Percentiles rank a stretch among this genome's conserved stretches.
Evolutionary conservation across 345 rosid genomes (phyloP).

Genomic region (Citrus glauca): DNA sequence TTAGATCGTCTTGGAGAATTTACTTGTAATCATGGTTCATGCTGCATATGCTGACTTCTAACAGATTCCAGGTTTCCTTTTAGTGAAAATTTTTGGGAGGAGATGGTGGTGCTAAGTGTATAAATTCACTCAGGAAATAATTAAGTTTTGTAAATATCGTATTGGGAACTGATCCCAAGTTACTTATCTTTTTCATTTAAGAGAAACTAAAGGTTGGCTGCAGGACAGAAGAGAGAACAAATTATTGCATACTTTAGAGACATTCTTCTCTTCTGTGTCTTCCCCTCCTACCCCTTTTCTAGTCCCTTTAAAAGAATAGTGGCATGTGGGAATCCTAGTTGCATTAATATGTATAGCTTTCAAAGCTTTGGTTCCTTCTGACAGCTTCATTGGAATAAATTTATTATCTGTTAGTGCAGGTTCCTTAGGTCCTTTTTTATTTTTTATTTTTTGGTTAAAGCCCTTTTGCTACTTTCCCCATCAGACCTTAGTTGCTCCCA

Average conservation of each 20-base stretch:
- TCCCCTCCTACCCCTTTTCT: not conserved
- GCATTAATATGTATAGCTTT: not conserved
- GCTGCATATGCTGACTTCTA: not conserved
- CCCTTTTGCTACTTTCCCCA: not conserved
- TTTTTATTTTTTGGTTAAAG: too few species aligned
- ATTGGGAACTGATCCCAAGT: not conserved
- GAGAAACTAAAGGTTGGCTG: not conserved
- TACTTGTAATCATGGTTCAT: not conserved
- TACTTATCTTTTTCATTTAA: not conserved
- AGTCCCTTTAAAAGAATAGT: not conserved
- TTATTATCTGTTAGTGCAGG: not conserved
- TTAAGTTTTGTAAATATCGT: not conserved
- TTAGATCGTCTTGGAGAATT: not conserved
- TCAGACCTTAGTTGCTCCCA: conserved; percentile 2
- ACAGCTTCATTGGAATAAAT: not conserved
- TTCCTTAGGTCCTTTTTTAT: not conserved
- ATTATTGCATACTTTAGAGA: not conserved
- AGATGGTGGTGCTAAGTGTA: not conserved
- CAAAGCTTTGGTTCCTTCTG: not conserved
- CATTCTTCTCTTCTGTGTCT: not conserved
- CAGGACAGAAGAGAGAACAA: not conserved
- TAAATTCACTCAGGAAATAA: not conserved
- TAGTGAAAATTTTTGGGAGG: not conserved
- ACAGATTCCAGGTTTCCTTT: not conserved
- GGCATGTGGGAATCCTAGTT: not conserved